Evolutionary conservation across 164 flowering plant species (phyloP).

Genomic region (Kingdonia uniflora): DNA sequence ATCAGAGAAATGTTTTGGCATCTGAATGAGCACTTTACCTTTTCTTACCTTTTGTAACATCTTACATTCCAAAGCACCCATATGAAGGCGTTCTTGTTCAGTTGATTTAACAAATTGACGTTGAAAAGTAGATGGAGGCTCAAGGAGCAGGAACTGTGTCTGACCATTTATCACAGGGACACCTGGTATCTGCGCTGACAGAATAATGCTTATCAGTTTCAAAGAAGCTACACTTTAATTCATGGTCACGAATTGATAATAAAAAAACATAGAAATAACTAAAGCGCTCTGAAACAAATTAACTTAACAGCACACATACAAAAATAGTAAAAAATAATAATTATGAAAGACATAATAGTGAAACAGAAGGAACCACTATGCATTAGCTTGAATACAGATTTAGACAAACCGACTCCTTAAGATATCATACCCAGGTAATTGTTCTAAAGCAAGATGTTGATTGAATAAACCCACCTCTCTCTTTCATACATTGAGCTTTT

Average conservation of each 20-base stretch:
- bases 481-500: no score
- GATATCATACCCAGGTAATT: no score
- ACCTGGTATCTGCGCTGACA: constrained; percentile 58
- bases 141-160: constrained; percentile 60
- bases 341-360: no score
- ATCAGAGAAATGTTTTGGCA: constrained; percentile 14
- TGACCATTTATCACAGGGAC: constrained; percentile 71
- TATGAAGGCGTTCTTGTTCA: constrained; percentile 58
- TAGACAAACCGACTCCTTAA: no score
- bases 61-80: constrained; percentile 47
- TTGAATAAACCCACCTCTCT: no score
- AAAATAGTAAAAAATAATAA: no score
- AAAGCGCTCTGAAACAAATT: no score
- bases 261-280: neutral
- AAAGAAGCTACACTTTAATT: neutral
- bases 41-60: constrained; percentile 29
- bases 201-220: neutral
- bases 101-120: constrained; percentile 43
- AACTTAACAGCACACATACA: no score
- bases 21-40: constrained; percentile 11
- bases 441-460: no score
- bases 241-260: neutral
- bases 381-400: no score
- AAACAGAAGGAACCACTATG: no score
- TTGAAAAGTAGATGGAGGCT: constrained; percentile 56